Evolutionary conservation across 2,329 filamentous ascomycete genomes (phyloP).

Genomic region (Aspergillus thermomutatus): DNA sequence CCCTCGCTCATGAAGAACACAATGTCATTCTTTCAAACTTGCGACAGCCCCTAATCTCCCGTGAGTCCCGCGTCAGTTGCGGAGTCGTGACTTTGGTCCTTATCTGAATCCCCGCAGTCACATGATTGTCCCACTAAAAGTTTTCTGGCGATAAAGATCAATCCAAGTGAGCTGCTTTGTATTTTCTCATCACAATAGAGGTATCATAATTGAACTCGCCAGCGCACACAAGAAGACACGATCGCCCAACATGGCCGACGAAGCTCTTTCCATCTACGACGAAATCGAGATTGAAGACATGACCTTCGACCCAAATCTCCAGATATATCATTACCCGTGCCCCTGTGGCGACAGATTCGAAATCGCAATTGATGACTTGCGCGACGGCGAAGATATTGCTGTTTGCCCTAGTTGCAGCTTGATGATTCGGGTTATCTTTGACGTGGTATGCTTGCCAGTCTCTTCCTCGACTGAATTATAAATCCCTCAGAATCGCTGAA

Average conservation of each 20-base stretch:
- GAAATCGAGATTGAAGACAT: slow-evolving; percentile 99
- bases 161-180: neutral
- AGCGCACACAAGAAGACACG: neutral
- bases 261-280: slow-evolving; percentile 78
- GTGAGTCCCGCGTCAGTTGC: neutral
- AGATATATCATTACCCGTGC: slow-evolving; percentile 95
- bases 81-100: neutral
- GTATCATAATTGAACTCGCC: neutral
- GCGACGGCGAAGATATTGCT: slow-evolving; percentile 89
- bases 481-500: neutral
- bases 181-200: neutral
- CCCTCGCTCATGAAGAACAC: neutral
- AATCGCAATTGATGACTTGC: slow-evolving; percentile 77
- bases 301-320: slow-evolving; percentile 76
- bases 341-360: slow-evolving; percentile 97
- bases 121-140: slow-evolving; percentile 26
- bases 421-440: slow-evolving; percentile 94
- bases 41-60: too few relatives aligned
- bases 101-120: slow-evolving; percentile 20
- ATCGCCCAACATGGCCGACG: slow-evolving; percentile 54
- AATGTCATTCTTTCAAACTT: neutral
- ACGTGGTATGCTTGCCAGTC: slow-evolving; percentile 57
- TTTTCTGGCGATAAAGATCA: slow-evolving; percentile 17
- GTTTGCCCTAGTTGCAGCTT: slow-evolving; percentile 96
- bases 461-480: neutral